Evolutionary conservation across 2,329 filamentous ascomycete genomes (phyloP).

Genomic region (Samsoniella hepiali): DNA sequence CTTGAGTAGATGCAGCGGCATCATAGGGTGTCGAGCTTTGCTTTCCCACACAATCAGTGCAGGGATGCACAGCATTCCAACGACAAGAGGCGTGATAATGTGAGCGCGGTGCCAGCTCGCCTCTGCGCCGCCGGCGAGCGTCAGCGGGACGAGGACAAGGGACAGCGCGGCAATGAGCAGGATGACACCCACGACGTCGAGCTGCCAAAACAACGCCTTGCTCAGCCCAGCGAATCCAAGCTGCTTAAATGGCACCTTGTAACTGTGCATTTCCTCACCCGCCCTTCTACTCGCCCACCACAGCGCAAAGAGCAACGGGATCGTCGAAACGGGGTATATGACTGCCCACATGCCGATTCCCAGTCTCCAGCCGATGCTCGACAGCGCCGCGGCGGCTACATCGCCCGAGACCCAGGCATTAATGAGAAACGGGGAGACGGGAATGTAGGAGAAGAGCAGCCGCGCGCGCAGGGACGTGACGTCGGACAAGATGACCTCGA

Average conservation of each 20-base stretch:
- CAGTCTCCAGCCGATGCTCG: constrained; percentile 54
- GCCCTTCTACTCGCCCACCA: constrained; percentile 49
- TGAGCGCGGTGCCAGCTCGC: constrained; percentile 37
- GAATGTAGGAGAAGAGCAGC: constrained; percentile 62
- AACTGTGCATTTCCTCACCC: constrained; percentile 42
- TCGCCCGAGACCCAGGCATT: constrained; percentile 64
- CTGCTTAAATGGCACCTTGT: constrained; percentile 32
- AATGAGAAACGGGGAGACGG: constrained; percentile 56
- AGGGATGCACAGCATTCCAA: constrained; percentile 46
- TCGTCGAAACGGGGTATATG: constrained; percentile 55
- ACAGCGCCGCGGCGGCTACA: constrained; percentile 48
- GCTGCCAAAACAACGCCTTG: constrained; percentile 41
- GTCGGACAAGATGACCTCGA: constrained; percentile 64
- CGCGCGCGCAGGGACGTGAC: constrained; percentile 60
- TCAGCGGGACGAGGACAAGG: constrained; percentile 44
- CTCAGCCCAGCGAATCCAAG: constrained; percentile 29
- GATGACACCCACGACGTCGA: constrained; percentile 44
- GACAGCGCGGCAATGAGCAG: constrained; percentile 46
- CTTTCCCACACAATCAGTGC: constrained; percentile 49
- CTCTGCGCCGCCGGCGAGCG: constrained; percentile 41
- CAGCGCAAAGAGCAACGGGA: constrained; percentile 54
- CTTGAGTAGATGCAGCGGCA: constrained; percentile 59
- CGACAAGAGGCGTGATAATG: constrained; percentile 42
- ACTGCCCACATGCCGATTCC: constrained; percentile 63
- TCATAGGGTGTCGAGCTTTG: constrained; percentile 48